Evolutionary conservation across 257 asterid genomes (phyloP).

Genomic region (Osmanthus fragrans): DNA sequence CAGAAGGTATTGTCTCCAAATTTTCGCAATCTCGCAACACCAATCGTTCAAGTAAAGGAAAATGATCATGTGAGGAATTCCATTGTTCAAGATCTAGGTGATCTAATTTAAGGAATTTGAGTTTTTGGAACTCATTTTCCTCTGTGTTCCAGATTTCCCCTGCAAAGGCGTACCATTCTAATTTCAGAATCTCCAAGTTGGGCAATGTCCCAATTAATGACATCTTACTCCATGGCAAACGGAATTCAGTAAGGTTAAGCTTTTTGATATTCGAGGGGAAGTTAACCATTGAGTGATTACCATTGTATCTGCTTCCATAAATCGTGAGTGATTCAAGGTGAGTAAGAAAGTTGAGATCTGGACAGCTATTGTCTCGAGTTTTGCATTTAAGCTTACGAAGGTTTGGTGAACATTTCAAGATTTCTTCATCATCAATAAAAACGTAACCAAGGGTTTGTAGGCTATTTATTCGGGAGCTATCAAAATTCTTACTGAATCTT

Average conservation of each 20-base stretch:
- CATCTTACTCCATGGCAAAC: background rate
- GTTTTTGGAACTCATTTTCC: background rate
- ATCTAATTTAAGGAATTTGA: background rate
- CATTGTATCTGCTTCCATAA: too few relatives aligned
- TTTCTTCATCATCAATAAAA: background rate
- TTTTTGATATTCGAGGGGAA: background rate
- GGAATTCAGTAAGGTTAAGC: background rate
- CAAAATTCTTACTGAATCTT: too few relatives aligned
- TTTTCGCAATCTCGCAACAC: background rate
- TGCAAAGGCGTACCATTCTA: background rate
- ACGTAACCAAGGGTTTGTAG: too few relatives aligned
- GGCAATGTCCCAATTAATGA: background rate
- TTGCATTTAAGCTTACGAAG: background rate
- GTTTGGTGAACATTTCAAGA: background rate
- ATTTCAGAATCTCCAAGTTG: background rate
- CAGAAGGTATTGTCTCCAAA: background rate
- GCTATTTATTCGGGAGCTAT: too few relatives aligned
- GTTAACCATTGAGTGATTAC: background rate
- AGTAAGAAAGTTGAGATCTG: background rate
- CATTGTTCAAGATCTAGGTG: background rate
- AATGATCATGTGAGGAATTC: background rate
- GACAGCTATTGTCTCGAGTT: fast-evolving
- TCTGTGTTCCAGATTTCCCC: background rate
- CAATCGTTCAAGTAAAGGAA: background rate
- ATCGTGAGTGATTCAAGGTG: background rate